phyloP scores from a whole-genome alignment of 164 flowering plant genomes.

The Umbellularia californica region DNA sequence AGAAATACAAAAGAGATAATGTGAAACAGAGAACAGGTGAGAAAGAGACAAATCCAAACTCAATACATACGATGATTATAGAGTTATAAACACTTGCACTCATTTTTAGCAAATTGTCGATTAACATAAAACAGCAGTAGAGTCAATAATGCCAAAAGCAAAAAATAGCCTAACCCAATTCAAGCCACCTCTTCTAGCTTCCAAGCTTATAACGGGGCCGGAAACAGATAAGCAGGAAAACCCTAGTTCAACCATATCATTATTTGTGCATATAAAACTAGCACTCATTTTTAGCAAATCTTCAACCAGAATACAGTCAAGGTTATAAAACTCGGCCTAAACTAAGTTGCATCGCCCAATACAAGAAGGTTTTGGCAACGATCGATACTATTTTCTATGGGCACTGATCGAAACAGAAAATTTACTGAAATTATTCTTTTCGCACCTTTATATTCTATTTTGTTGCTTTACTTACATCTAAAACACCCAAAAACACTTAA shows the following conservation, averaged over 20 bases:
- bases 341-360: too few relatives aligned
- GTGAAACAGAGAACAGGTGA: neutral
- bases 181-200: neutral
- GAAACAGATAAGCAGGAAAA: neutral
- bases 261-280: neutral
- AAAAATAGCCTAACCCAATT: neutral
- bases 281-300: too few relatives aligned
- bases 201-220: neutral
- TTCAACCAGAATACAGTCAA: too few relatives aligned
- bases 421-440: too few relatives aligned
- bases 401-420: too few relatives aligned
- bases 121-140: neutral
- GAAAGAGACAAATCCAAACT: neutral
- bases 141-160: neutral
- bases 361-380: too few relatives aligned
- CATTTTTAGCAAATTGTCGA: neutral
- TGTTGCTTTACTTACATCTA: too few relatives aligned
- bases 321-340: too few relatives aligned
- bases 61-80: neutral
- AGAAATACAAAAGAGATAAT: neutral
- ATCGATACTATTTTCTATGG: too few relatives aligned
- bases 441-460: too few relatives aligned
- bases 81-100: neutral
- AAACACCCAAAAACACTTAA: too few relatives aligned
- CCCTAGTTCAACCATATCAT: neutral